A percentile compares a stretch with the other conserved stretches of the same genome.
phyloP scores from a whole-genome alignment of 2,329 filamentous ascomycete genomes.

The Trichothecium roseum region DNA sequence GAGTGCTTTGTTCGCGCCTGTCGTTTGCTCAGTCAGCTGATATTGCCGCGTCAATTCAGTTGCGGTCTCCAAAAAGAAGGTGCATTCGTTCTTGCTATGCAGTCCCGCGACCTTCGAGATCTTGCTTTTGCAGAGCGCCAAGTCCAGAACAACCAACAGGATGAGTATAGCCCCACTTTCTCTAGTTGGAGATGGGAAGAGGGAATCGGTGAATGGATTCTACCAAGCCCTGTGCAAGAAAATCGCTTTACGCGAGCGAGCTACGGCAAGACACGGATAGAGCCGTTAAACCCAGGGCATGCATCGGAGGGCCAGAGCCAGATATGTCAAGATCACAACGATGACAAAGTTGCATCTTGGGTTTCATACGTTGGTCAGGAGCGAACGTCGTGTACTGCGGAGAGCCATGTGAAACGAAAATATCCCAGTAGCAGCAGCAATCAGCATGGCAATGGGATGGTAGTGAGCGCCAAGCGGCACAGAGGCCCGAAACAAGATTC shows the following conservation, averaged over 20 bases:
- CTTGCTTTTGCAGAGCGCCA: constrained; percentile 38
- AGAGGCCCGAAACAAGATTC: too few relatives aligned
- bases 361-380: too few relatives aligned
- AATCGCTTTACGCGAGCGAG: neutral
- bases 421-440: too few relatives aligned
- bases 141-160: neutral
- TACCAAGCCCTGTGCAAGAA: constrained; percentile 3
- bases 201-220: constrained; percentile 29
- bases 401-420: too few relatives aligned
- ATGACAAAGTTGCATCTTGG: too few relatives aligned
- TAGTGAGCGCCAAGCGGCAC: too few relatives aligned
- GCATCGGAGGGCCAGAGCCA: too few relatives aligned
- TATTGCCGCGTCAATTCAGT: constrained; percentile 20
- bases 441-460: too few relatives aligned
- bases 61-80: constrained; percentile 31
- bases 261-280: too few relatives aligned
- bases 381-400: too few relatives aligned
- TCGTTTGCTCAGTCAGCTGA: constrained; percentile 23
- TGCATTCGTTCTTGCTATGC: constrained; percentile 40
- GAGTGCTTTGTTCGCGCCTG: constrained; percentile 29
- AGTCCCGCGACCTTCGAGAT: constrained; percentile 41
- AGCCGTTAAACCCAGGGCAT: too few relatives aligned
- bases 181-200: constrained; percentile 29
- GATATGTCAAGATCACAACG: too few relatives aligned
- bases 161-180: constrained; percentile 14